These are phyloP conservation scores for Boeremia lycopersici DNA, from an alignment of 2,329 filamentous ascomycete genomes.

Conservation along the genomic window DNA sequence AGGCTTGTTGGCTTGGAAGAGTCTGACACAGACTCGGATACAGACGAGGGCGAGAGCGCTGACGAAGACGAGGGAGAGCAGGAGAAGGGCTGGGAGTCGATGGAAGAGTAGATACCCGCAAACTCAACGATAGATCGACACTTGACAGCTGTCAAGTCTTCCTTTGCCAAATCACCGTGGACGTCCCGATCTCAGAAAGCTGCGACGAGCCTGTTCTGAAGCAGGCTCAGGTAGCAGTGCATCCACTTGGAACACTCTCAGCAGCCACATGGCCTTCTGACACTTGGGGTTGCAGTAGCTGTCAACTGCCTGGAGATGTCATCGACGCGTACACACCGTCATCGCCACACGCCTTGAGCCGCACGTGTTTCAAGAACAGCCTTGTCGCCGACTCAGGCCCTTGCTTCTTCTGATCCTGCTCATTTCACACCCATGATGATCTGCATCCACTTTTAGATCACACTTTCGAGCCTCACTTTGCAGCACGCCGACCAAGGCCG, in stretches of 20 bases:
- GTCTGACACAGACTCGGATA: slow-evolving; percentile 67
- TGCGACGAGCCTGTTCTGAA: background rate
- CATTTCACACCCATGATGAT: slow-evolving; percentile 11
- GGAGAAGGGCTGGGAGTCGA: slow-evolving; percentile 49
- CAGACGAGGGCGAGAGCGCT: slow-evolving; percentile 54
- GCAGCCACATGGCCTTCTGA: background rate
- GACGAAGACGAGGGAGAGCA: slow-evolving; percentile 43
- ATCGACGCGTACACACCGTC: slow-evolving; percentile 1
- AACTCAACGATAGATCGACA: slow-evolving; percentile 3
- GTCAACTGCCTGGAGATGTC: background rate
- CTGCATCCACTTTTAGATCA: background rate
- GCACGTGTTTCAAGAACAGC: slow-evolving; percentile 16
- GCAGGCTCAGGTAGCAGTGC: background rate
- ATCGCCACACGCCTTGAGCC: slow-evolving; percentile 9
- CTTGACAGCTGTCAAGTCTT: background rate
- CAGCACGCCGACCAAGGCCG: background rate
- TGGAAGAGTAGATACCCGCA: slow-evolving; percentile 48
- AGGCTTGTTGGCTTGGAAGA: slow-evolving; percentile 75
- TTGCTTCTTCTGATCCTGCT: slow-evolving; percentile 17
- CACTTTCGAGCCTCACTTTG: background rate
- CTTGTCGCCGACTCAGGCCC: slow-evolving; percentile 7
- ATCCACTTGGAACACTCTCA: background rate
- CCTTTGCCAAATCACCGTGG: background rate
- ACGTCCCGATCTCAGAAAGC: background rate
- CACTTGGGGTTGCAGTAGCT: slow-evolving; percentile 1